Conservation (phyloP, 768 basidiomycete species). For the Piloderma croceum region DNA sequence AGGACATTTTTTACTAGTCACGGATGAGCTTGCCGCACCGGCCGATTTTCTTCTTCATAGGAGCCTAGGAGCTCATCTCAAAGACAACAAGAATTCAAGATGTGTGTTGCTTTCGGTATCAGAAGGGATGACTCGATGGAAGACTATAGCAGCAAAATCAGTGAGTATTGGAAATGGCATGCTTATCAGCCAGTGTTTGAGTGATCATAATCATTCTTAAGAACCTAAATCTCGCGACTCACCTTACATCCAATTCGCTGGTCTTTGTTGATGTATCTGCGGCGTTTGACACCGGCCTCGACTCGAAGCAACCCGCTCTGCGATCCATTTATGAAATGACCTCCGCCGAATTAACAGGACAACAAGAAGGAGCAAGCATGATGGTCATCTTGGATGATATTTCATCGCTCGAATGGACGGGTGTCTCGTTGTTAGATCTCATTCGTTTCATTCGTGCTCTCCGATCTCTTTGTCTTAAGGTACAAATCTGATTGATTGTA, state of each 20-base stretch:
- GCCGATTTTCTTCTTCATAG: conserved; percentile 69
- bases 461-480: conserved; percentile 51
- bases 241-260: conserved; percentile 33
- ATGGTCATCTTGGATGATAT: conserved; percentile 72
- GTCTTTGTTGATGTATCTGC: conserved; percentile 50
- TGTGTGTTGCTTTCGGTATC: conserved; percentile 55
- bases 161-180: conserved; percentile 48
- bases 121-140: conserved; percentile 55
- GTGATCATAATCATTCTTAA: conserved; percentile 5
- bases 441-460: conserved; percentile 57
- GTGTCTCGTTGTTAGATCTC: conserved; percentile 46
- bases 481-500: conserved; percentile 13
- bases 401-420: conserved; percentile 66
- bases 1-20: conserved; percentile 53
- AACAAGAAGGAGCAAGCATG: conserved; percentile 11
- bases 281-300: conserved; percentile 24
- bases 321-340: conserved; percentile 34
- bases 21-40: conserved; percentile 65
- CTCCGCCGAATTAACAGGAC: conserved; percentile 18
- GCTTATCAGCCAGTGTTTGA: neutral
- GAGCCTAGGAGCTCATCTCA: conserved; percentile 46
- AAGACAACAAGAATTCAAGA: conserved; percentile 29
- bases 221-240: conserved; percentile 30
- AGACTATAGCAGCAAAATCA: conserved; percentile 54
- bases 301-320: conserved; percentile 19